phyloP scores from a whole-genome alignment of 169 alveolate species.

The Eimeria zaria region DNA sequence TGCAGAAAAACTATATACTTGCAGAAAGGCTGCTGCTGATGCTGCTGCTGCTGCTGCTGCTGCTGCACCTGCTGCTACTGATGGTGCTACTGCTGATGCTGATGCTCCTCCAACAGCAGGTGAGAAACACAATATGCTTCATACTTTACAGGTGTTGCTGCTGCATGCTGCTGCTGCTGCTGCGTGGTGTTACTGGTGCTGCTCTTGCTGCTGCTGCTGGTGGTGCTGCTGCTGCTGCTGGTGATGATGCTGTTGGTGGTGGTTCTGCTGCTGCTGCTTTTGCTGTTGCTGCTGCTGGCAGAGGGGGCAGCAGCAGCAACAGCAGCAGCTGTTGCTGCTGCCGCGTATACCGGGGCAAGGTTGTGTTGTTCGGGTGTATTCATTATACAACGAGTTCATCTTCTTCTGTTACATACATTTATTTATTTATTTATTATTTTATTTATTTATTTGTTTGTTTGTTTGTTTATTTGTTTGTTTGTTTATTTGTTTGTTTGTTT shows the following conservation, averaged over 20 bases:
- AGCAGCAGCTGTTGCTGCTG: too few relatives aligned
- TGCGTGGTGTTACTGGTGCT: background rate
- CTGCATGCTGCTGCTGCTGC: background rate
- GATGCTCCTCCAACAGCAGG: too few relatives aligned
- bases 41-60: constrained; percentile 10
- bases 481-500: background rate
- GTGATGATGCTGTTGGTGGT: background rate
- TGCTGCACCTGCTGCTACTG: background rate
- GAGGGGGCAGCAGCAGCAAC: background rate
- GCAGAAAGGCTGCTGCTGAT: background rate
- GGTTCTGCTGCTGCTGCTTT: background rate
- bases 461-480: too few relatives aligned
- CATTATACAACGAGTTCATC: background rate
- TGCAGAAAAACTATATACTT: background rate
- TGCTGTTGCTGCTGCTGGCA: background rate
- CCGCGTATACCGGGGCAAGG: too few relatives aligned
- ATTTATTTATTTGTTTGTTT: too few relatives aligned
- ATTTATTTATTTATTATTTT: too few relatives aligned
- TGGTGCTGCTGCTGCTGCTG: background rate
- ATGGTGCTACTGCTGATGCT: too few relatives aligned
- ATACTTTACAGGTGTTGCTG: too few relatives aligned
- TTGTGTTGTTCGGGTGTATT: background rate
- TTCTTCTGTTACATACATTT: too few relatives aligned
- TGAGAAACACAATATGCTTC: too few relatives aligned
- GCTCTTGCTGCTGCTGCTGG: background rate